Base-by-base conservation (phyloP, 2,329 filamentous ascomycete species). In the Clonostachys rosea region DNA sequence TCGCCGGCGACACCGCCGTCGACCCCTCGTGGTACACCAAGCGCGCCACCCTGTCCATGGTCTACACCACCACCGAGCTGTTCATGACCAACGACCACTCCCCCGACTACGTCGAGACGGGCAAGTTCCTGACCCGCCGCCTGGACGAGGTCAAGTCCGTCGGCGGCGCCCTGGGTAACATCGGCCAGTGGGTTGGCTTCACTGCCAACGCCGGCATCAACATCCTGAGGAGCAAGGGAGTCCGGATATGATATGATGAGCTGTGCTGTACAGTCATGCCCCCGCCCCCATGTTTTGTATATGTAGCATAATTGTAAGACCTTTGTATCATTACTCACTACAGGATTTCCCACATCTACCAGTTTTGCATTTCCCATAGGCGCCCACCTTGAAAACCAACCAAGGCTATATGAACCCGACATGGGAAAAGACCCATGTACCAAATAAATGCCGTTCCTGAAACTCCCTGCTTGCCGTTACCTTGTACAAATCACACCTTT, bases 1-100 rank as follows among this genome's bases (percentile, higher is more conserved):
- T 96, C 5, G 82, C 92, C 0, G 89, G 90, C 44, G 94, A 97
- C 65, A 75, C 71, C 18, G 79, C 84, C 18, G 88, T 96, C 50
- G 91, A 97, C 65, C 79, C 82, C 5, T 85, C 83, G 5, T 99
- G 94, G 94, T 99, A 99, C 59, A 73, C 77, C 48, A 82, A 82
- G 61, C 76, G 79, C 43, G 78, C 71, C 5, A 74, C 73, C 17
- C 65, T 83, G 10, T 78, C 78, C 34, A 67, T 76, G 55, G 72
- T 79, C 40, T 83, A 83, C 56, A 89, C 89, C 45, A 82, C 84
- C 34, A 79, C 86, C 47, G 94, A 99, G 68, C 73, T 96, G 6
- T 95, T 91, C 69, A 96, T 97, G 91, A 96, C 91, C 18, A 91
- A 87, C 49, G 94, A 97, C 66, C 76, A 73, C 50, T 91, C 86